Evolutionary conservation across 1,284 basidiomycete genomes (phyloP), one percentile per base, ranked within the genome.

Genomic region (Ceratobasidium sp.): DNA sequence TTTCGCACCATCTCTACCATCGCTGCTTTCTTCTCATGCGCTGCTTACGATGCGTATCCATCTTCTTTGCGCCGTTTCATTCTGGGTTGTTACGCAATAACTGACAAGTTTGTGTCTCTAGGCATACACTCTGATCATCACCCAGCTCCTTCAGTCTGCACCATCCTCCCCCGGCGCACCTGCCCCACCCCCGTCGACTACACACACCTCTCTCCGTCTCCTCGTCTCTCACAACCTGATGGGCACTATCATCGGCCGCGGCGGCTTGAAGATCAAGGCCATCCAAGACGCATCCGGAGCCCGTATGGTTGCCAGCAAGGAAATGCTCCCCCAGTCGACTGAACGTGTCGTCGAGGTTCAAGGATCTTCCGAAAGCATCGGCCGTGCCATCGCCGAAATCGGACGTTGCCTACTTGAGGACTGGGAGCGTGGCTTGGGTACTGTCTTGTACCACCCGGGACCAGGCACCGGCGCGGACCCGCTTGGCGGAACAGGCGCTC

Each of bases 191-290:
- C 82, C 82, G n/a, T 86, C 91, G 75, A 83, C 87, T 77, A 84
- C 90, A 60, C 90, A 94, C 81, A 96, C 95, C 71, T 93, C 95
- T 74, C 91, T 98, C 80, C 93, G 95, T 74, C 92, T 97, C 76
- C 89, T 99, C 78, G 95, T 99, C 80, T 97, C 96, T 69, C 96
- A 99, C 85, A 97, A 97, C 81, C 88, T 98, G 76, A 99, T 99
- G 97, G 97, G 97, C 71, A 97, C 96, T 72, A 94, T 99, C 82
- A 99, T 99, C 78, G 97, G 97, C 76, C 94, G 97, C 78, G 92
- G 85, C 74, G 97, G 97, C 76, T 89, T 94, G 81, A 99, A 98
- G 89, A 99, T 99, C 83, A 99, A 99, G 85, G 94, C 96, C 81
- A 99, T 99, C 81, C 97, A 99, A 81, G 97, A 99, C 82, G 86